phyloP scores from a whole-genome alignment of 306 rosid genomes.

The Ziziphus jujuba region DNA sequence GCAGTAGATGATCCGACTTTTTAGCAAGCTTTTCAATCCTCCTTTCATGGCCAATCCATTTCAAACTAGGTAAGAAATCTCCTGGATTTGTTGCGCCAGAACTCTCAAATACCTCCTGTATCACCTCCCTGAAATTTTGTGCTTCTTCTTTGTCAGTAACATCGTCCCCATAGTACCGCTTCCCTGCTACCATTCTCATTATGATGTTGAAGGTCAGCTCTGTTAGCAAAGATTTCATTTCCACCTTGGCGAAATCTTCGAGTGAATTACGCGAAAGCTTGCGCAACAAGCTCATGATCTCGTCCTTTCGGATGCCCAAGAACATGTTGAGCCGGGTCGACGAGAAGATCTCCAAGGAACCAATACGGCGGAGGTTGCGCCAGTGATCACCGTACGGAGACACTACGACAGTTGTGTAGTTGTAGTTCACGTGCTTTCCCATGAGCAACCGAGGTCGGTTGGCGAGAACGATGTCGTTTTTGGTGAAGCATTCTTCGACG shows the following conservation, averaged over 20 bases:
- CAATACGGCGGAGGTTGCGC: conserved; percentile 73
- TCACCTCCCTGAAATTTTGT: too few relatives aligned
- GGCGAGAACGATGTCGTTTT: conserved; percentile 57
- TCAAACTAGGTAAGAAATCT: too few relatives aligned
- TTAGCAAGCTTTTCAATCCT: conserved; percentile 19
- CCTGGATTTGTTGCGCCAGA: too few relatives aligned
- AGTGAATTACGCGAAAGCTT: conserved; percentile 26
- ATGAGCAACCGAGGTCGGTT: conserved; percentile 36
- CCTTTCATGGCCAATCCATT: background rate
- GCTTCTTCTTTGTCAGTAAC: too few relatives aligned
- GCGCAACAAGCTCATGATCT: conserved; percentile 35
- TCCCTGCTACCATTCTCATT: too few relatives aligned
- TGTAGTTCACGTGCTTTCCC: conserved; percentile 43
- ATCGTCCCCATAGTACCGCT: too few relatives aligned
- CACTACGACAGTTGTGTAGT: conserved; percentile 31
- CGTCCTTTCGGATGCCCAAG: conserved; percentile 37
- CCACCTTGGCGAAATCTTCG: conserved; percentile 25
- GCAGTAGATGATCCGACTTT: conserved; percentile 24
- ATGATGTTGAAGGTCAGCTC: conserved; percentile 18
- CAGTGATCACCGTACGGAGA: conserved; percentile 73
- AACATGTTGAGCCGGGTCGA: conserved; percentile 38
- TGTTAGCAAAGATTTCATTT: conserved; percentile 35
- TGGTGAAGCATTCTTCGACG: conserved; percentile 69
- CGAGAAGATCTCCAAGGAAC: conserved; percentile 64
- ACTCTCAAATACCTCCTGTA: too few relatives aligned